Evolutionary conservation across 352 stramenopile species (phyloP).

Genomic region (Globisporangium acanthophoron): DNA sequence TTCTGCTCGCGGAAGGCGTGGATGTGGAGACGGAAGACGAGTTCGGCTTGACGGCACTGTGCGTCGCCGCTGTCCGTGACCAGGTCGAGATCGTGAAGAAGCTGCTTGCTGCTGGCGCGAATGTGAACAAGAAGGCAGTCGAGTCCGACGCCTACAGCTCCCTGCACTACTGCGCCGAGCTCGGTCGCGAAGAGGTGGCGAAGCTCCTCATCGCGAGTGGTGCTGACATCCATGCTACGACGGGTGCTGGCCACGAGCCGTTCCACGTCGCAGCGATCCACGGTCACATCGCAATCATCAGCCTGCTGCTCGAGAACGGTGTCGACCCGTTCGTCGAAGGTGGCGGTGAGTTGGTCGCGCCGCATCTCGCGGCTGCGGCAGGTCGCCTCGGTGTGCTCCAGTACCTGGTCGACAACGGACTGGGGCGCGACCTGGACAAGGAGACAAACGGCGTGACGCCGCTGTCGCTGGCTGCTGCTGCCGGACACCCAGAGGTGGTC

Average conservation of each 20-base stretch:
- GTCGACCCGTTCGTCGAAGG: conserved; percentile 2
- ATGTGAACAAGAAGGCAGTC: not conserved
- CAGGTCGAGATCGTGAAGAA: not conserved
- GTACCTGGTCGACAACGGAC: conserved; percentile 1
- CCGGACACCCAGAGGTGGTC: conserved; percentile 1
- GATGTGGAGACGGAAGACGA: not conserved
- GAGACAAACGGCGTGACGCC: conserved; percentile 5
- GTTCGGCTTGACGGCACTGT: conserved; percentile 8
- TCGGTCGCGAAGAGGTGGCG: conserved; percentile 3
- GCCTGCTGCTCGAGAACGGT: conserved; percentile 11
- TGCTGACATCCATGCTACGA: not conserved
- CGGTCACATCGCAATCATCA: conserved; percentile 16
- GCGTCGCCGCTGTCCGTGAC: conserved; percentile 1
- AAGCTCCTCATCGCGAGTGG: conserved; percentile 1
- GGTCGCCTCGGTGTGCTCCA: conserved; percentile 2
- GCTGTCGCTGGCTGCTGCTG: conserved; percentile 6
- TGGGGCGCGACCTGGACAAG: conserved; percentile 1
- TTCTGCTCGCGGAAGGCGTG: conserved; percentile 7
- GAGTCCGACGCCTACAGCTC: conserved; percentile 1
- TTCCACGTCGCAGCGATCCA: conserved; percentile 24
- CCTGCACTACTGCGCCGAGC: conserved; percentile 12
- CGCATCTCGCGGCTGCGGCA: conserved; percentile 4
- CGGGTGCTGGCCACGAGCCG: not conserved
- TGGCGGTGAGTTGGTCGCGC: not conserved
- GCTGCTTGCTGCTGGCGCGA: conserved; percentile 4